Conservation (phyloP, 768 basidiomycete species). For the Coprinopsis marcescibilis region DNA sequence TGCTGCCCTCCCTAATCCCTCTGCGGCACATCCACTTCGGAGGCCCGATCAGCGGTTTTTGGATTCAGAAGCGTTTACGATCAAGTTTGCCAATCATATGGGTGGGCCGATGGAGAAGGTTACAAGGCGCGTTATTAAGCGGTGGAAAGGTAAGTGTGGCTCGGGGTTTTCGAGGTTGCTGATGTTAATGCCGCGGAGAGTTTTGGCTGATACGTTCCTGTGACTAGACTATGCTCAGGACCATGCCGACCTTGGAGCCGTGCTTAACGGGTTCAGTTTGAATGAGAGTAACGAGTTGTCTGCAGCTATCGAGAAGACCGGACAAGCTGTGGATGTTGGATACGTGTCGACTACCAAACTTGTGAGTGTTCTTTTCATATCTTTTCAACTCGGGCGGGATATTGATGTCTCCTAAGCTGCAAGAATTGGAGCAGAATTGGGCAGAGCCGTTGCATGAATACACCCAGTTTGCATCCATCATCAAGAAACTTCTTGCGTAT, state of each 20-base stretch:
- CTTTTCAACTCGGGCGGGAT: no score
- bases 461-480: conserved; percentile 88
- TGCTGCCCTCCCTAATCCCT: conserved; percentile 82
- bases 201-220: no score
- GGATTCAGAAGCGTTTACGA: conserved; percentile 94
- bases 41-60: conserved; percentile 92
- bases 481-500: conserved; percentile 90
- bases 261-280: conserved; percentile 88
- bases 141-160: conserved; percentile 76
- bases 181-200: no score
- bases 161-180: conserved; percentile 8
- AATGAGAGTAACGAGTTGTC: conserved; percentile 73
- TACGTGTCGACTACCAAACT: conserved; percentile 90
- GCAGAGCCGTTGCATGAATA: conserved; percentile 97
- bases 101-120: conserved; percentile 95
- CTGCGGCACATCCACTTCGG: conserved; percentile 81
- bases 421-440: conserved; percentile 92
- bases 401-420: no score
- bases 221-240: conserved; percentile 73
- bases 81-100: conserved; percentile 91
- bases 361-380: no score
- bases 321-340: conserved; percentile 91
- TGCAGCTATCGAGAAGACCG: conserved; percentile 91
- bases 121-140: conserved; percentile 83
- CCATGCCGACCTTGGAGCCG: conserved; percentile 85